A percentile compares a stretch with the other conserved stretches of the same genome.
phyloP scores from a whole-genome alignment of 2,329 filamentous ascomycete species.

The Xylaria sp. region DNA sequence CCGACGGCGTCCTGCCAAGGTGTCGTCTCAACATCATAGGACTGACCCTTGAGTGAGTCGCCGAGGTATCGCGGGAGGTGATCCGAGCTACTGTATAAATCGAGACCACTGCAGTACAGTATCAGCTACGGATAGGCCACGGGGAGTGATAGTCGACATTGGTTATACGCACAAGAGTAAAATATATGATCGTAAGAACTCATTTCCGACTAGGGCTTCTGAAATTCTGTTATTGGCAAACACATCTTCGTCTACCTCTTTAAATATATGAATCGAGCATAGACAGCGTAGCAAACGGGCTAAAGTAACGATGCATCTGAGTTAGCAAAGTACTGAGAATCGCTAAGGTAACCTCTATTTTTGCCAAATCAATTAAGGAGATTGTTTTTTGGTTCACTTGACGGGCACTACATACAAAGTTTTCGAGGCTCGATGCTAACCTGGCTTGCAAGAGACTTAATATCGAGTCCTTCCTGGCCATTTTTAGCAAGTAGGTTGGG shows the following conservation, averaged over 20 bases:
- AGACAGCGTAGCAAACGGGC: constrained; percentile 50
- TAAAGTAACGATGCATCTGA: constrained; percentile 32
- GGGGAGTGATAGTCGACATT: neutral
- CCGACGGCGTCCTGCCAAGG: constrained; percentile 50
- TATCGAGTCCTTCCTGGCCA: constrained; percentile 41
- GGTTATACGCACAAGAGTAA: constrained; percentile 50
- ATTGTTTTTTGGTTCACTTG: no score
- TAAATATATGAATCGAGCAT: constrained; percentile 51
- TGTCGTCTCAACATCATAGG: constrained; percentile 47
- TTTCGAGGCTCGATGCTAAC: constrained; percentile 47
- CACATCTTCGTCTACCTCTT: constrained; percentile 43
- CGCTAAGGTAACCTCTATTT: no score
- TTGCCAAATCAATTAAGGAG: no score
- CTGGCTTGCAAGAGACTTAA: constrained; percentile 44
- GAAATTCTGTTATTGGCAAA: constrained; percentile 53
- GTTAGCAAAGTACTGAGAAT: no score
- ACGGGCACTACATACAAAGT: constrained; percentile 43
- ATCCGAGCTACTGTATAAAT: constrained; percentile 49
- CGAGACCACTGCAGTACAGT: constrained; percentile 48
- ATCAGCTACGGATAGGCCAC: no score
- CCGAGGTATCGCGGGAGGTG: constrained; percentile 46
- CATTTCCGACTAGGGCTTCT: constrained; percentile 48
- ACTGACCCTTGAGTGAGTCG: constrained; percentile 44
- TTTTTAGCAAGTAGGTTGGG: constrained; percentile 46
- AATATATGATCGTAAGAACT: constrained; percentile 50